Percentiles rank a stretch among this genome's conserved stretches.
Conservation (phyloP, 1,284 basidiomycete genomes). For the Leccinum subfulvum region DNA sequence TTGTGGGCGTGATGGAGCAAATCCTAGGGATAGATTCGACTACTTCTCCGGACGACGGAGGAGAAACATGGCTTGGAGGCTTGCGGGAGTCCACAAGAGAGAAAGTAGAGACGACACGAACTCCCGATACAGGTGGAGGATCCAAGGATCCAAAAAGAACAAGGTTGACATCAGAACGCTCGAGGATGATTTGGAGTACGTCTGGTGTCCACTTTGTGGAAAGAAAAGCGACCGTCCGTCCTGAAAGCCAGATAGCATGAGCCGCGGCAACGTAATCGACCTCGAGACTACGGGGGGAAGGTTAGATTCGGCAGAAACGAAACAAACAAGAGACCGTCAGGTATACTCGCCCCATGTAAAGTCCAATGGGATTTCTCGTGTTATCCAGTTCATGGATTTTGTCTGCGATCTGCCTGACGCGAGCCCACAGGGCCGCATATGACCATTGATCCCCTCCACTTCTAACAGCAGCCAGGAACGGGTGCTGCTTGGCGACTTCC, state of each 20-base stretch:
- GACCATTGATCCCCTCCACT: constrained; percentile 26
- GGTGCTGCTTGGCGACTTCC: constrained; percentile 30
- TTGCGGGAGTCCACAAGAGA: constrained; percentile 12
- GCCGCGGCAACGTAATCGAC: constrained; percentile 30
- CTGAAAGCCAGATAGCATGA: constrained; percentile 32
- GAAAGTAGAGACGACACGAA: constrained; percentile 23
- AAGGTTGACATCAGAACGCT: constrained; percentile 23
- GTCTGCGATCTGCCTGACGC: constrained; percentile 26
- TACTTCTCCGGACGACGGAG: constrained; percentile 17
- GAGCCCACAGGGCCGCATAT: constrained; percentile 31
- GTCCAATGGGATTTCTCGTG: constrained; percentile 25
- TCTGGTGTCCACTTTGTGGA: constrained; percentile 26
- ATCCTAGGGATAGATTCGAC: constrained; percentile 23
- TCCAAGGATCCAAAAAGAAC: constrained; percentile 21
- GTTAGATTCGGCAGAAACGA: neutral
- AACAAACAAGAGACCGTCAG: neutral
- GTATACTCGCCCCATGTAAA: constrained; percentile 22
- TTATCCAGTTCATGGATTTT: constrained; percentile 24
- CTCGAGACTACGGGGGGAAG: constrained; percentile 21
- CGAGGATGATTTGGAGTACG: constrained; percentile 22
- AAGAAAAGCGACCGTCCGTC: constrained; percentile 30
- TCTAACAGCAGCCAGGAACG: constrained; percentile 24
- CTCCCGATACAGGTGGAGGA: constrained; percentile 13
- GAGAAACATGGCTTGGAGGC: constrained; percentile 11
- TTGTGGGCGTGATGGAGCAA: constrained; percentile 32